phyloP scores from a whole-genome alignment of 495 filamentous ascomycete species.

The Penicillium coprophilum region DNA sequence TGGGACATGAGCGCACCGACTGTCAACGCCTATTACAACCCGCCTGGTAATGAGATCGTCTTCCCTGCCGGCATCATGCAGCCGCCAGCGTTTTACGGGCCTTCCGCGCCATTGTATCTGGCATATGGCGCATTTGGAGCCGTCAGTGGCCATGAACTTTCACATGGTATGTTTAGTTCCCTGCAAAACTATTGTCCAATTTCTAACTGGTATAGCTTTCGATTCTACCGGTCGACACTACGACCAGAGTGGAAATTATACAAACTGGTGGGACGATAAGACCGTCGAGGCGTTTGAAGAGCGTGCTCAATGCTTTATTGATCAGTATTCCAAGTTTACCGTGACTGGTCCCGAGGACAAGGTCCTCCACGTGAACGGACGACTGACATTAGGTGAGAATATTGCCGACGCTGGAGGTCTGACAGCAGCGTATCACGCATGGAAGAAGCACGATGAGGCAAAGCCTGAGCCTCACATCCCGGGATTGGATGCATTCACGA shows the following conservation, averaged over 20 bases:
- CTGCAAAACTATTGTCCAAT: not conserved
- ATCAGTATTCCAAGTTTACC: constrained; percentile 66
- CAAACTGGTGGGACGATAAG: constrained; percentile 68
- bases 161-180: constrained; percentile 49
- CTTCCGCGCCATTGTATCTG: constrained; percentile 61
- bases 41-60: constrained; percentile 64
- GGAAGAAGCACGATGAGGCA: constrained; percentile 56
- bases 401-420: constrained; percentile 75
- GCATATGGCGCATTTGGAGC: constrained; percentile 71
- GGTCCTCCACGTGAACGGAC: constrained; percentile 65
- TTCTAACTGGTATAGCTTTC: constrained; percentile 49
- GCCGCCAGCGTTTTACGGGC: constrained; percentile 62
- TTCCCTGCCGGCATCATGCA: constrained; percentile 77
- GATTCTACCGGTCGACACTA: constrained; percentile 68
- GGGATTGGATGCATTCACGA: constrained; percentile 62
- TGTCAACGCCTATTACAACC: constrained; percentile 67
- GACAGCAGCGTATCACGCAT: constrained; percentile 62
- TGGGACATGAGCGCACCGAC: constrained; percentile 63
- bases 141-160: constrained; percentile 71
- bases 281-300: constrained; percentile 63
- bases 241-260: constrained; percentile 64
- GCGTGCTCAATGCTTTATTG: constrained; percentile 67
- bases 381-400: constrained; percentile 70
- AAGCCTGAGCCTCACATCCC: constrained; percentile 60
- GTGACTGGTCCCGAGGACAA: constrained; percentile 55